Conservation (phyloP, 768 basidiomycete species). For the Galerina sulciceps region DNA sequence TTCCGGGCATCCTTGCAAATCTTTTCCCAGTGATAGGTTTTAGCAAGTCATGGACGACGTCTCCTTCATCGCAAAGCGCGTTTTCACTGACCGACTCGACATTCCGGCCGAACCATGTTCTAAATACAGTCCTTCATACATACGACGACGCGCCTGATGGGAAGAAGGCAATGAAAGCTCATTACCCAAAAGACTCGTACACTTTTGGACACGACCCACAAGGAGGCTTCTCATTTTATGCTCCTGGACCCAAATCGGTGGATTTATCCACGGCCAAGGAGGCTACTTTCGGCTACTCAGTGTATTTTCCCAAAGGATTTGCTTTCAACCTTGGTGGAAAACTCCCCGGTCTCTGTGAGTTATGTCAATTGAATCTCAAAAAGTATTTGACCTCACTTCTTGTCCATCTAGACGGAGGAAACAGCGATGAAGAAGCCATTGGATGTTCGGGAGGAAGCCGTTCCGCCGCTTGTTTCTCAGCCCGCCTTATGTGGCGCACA, state of each 20-base stretch:
- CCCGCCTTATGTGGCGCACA: constrained; percentile 72
- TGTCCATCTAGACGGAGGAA: constrained; percentile 54
- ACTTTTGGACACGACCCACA: constrained; percentile 47
- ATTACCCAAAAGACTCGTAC: constrained; percentile 62
- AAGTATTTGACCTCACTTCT: not conserved
- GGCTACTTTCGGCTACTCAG: constrained; percentile 63
- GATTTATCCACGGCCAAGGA: constrained; percentile 67
- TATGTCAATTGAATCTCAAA: constrained; percentile 9
- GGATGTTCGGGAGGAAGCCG: constrained; percentile 71
- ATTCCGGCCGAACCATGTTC: constrained; percentile 43
- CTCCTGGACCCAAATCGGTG: constrained; percentile 55
- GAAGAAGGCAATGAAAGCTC: constrained; percentile 52
- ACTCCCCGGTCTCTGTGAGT: constrained; percentile 70
- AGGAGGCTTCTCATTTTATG: constrained; percentile 76
- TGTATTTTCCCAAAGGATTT: constrained; percentile 66
- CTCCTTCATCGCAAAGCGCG: constrained; percentile 33
- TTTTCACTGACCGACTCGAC: constrained; percentile 49
- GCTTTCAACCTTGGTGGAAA: constrained; percentile 73
- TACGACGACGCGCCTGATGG: constrained; percentile 54
- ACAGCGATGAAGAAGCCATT: constrained; percentile 47
- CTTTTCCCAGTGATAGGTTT: constrained; percentile 47
- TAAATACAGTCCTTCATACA: constrained; percentile 40
- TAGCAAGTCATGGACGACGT: constrained; percentile 51
- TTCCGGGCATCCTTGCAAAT: constrained; percentile 24
- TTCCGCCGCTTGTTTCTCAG: constrained; percentile 59